phyloP scores from a whole-genome alignment of 257 asterid species.

The Gardenia jasminoides region DNA sequence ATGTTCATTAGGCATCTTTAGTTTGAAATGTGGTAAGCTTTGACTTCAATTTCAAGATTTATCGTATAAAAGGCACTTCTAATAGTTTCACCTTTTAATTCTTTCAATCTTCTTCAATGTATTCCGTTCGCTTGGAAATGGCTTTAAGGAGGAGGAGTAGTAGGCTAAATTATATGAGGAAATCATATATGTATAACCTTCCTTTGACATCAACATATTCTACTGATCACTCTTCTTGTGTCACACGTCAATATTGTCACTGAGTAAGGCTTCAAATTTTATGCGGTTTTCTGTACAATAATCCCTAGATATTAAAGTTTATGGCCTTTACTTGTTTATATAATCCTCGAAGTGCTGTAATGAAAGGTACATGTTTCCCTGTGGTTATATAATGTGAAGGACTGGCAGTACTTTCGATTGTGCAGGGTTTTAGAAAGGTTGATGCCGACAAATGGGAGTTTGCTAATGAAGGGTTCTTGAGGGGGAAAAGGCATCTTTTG shows the following conservation, averaged over 20 bases:
- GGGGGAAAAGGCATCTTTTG: conserved; percentile 42
- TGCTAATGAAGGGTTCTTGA: conserved; percentile 51
- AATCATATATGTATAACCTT: background rate
- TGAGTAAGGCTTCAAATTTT: background rate
- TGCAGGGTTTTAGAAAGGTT: conserved; percentile 55
- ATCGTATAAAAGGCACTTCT: background rate
- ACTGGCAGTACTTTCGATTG: conserved; percentile 12
- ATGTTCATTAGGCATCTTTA: conserved; percentile 16
- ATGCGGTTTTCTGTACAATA: background rate
- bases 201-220: background rate
- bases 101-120: background rate
- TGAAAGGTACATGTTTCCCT: conserved; percentile 1
- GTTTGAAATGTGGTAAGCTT: conserved; percentile 11
- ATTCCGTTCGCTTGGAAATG: background rate
- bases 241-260: background rate
- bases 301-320: background rate
- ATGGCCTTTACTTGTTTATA: background rate
- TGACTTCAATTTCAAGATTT: background rate
- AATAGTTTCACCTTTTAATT: background rate
- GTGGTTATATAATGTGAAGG: conserved; percentile 5
- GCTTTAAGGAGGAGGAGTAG: background rate
- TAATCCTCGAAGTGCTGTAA: background rate
- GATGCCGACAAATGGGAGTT: conserved; percentile 56
- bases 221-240: background rate
- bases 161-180: too few relatives aligned